A percentile compares a stretch with the other conserved stretches of the same genome.
phyloP scores from a whole-genome alignment of 371 early-diverging fungal species.

The Syncephalastrum monosporum region DNA sequence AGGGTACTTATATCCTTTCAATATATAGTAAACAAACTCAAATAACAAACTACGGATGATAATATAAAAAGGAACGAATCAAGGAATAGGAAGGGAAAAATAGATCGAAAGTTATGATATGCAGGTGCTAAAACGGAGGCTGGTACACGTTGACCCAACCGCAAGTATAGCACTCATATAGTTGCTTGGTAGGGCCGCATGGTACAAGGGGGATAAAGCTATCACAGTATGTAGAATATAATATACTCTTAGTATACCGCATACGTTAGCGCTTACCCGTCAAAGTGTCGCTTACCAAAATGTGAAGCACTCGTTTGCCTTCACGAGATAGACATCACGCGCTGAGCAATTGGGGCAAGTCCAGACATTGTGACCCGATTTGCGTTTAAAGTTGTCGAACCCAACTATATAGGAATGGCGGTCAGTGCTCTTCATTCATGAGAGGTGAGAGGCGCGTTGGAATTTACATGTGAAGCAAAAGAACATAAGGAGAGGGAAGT shows the following conservation, averaged over 20 bases:
- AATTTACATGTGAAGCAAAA: conserved; percentile 42
- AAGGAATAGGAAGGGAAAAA: neutral
- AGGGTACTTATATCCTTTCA: too few species aligned
- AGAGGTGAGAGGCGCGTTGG: neutral
- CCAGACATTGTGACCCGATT: conserved; percentile 31
- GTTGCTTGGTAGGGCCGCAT: conserved; percentile 32
- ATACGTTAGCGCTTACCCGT: neutral
- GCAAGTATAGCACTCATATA: conserved; percentile 48
- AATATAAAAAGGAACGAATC: too few species aligned
- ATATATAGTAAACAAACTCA: too few species aligned
- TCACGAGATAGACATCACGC: conserved; percentile 37
- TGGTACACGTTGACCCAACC: conserved; percentile 45
- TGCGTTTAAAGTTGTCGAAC: conserved; percentile 41
- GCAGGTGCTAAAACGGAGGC: conserved; percentile 23
- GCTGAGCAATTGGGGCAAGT: conserved; percentile 50
- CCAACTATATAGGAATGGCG: conserved; percentile 27
- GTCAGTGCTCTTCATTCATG: neutral
- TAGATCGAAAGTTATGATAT: too few species aligned
- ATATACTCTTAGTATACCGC: neutral
- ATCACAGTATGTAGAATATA: neutral
- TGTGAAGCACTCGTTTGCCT: conserved; percentile 45
- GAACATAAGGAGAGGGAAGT: conserved; percentile 23
- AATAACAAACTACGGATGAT: too few species aligned
- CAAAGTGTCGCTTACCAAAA: conserved; percentile 22
- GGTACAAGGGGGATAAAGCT: conserved; percentile 48